Evolutionary conservation across 805 yeast species (phyloP).

Genomic region (Lipomyces kockii): DNA sequence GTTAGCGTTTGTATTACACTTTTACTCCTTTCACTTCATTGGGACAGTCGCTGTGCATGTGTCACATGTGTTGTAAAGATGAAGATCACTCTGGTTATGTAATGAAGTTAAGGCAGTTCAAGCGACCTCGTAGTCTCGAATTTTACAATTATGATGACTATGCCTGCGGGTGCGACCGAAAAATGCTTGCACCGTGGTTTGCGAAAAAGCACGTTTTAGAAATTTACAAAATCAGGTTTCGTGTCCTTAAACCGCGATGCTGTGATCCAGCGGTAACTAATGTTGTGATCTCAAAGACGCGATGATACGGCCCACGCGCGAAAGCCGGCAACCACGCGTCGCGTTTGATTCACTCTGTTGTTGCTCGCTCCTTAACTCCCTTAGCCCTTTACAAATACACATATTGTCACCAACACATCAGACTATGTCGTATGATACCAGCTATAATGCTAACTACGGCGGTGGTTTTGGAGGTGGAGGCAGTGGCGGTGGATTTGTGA

Average conservation of each 20-base stretch:
- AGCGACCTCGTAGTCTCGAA: not conserved
- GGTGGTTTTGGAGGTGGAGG: conserved; percentile 15
- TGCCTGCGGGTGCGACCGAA: not conserved
- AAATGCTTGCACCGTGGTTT: not conserved
- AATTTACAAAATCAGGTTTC: not conserved
- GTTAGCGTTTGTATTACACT: not conserved
- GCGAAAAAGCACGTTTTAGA: not conserved
- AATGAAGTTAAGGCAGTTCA: not conserved
- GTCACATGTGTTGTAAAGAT: not conserved
- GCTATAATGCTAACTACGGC: conserved; percentile 5
- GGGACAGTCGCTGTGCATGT: not conserved
- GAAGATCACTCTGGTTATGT: not conserved
- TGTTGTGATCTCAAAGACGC: not conserved
- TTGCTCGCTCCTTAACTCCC: too few species aligned
- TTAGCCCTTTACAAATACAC: not conserved
- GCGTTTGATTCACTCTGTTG: too few species aligned
- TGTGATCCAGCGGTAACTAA: not conserved
- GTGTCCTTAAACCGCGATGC: too few species aligned
- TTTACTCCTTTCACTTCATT: not conserved
- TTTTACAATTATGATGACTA: not conserved
- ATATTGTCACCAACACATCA: conserved; percentile 1
- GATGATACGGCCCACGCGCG: not conserved
- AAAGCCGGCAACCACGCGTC: too few species aligned
- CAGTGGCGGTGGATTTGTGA: conserved; percentile 24
- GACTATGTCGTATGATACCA: conserved; percentile 7